Percentiles rank a stretch among this genome's conserved stretches.
Conservation (phyloP, 805 yeast species). For the Schizosaccharomyces cryophilus region DNA sequence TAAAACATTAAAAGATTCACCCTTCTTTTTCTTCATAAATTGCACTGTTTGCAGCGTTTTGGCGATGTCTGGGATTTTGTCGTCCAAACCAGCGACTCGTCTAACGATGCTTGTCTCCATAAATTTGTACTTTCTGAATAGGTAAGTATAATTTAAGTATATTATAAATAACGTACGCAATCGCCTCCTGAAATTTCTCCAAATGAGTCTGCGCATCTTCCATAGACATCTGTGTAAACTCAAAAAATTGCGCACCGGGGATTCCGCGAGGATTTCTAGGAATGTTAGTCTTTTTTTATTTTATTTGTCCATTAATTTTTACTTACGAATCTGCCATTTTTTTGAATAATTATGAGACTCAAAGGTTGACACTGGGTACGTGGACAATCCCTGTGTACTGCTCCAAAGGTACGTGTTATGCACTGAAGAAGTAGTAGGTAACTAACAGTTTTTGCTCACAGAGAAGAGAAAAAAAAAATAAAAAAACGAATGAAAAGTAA, state of each 20-base stretch:
- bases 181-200: slow-evolving; percentile 44
- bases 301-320: background rate
- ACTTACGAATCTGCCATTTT: background rate
- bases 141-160: slow-evolving; percentile 11
- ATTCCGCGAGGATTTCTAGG: slow-evolving; percentile 65
- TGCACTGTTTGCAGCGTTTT: slow-evolving; percentile 57
- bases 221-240: slow-evolving; percentile 50
- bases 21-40: slow-evolving; percentile 17
- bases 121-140: slow-evolving; percentile 7
- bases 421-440: too few species aligned
- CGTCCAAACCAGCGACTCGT: slow-evolving; percentile 23
- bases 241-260: slow-evolving; percentile 87
- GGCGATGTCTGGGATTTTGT: slow-evolving; percentile 75
- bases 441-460: too few species aligned
- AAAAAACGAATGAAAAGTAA: too few species aligned
- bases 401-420: too few species aligned
- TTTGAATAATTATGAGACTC: background rate
- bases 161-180: background rate
- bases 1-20: slow-evolving; percentile 30
- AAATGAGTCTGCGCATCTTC: slow-evolving; percentile 49
- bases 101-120: slow-evolving; percentile 20
- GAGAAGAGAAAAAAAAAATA: too few species aligned
- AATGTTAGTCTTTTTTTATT: background rate
- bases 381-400: too few species aligned
- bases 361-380: too few species aligned